Conservation (phyloP, 75 land plant genomes). For the Gnetum montanum region DNA sequence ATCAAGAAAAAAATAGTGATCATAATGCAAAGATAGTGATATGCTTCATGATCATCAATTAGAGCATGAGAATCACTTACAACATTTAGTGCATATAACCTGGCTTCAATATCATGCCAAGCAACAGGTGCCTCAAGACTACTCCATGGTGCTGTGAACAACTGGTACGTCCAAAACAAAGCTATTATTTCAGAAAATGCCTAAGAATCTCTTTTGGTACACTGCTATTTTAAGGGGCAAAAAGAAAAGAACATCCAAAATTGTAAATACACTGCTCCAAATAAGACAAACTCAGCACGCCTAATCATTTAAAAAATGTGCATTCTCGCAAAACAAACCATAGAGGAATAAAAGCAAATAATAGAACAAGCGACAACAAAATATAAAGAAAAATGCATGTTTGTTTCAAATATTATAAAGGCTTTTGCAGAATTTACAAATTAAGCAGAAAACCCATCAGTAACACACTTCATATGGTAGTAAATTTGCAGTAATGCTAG, state of each 20-base stretch:
- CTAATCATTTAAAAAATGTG: background rate
- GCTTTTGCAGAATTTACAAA: too few species aligned
- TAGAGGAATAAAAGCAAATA: background rate
- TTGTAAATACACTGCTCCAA: background rate
- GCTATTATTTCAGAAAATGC: background rate
- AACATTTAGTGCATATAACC: constrained; percentile 66
- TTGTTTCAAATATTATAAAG: too few species aligned
- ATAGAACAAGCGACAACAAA: too few species aligned
- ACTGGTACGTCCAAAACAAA: constrained; percentile 3
- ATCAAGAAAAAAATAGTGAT: background rate
- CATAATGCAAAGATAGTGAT: background rate
- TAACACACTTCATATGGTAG: too few species aligned
- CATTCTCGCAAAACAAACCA: background rate
- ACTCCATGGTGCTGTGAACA: constrained; percentile 45
- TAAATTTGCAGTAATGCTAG: too few species aligned
- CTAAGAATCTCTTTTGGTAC: background rate
- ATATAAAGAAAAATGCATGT: too few species aligned
- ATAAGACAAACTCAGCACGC: background rate
- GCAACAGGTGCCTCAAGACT: constrained; percentile 33
- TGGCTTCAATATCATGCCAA: constrained; percentile 82
- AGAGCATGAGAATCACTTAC: constrained; percentile 29
- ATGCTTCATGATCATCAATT: background rate
- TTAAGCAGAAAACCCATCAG: too few species aligned
- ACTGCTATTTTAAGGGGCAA: background rate
- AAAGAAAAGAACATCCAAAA: background rate